phyloP scores from a whole-genome alignment of 2,329 filamentous ascomycete genomes.

The Curvularia verruculosa region DNA sequence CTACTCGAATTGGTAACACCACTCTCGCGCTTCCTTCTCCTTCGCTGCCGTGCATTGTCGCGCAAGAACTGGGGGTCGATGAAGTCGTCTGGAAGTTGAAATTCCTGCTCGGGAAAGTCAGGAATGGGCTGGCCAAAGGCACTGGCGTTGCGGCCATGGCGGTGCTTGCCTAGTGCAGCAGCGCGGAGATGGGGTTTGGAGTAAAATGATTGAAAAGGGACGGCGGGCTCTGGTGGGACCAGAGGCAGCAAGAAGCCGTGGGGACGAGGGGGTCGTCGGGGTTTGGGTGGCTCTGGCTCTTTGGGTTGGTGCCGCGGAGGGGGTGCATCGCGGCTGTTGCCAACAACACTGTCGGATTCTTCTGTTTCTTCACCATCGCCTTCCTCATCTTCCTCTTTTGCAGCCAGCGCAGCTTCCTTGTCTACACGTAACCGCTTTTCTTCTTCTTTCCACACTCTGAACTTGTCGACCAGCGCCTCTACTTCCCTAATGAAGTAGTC shows the following conservation, averaged over 20 bases:
- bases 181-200: slow-evolving; percentile 79
- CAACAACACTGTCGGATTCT: slow-evolving; percentile 39
- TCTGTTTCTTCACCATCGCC: slow-evolving; percentile 47
- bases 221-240: slow-evolving; percentile 48
- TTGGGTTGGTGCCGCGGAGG: slow-evolving; percentile 50
- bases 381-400: slow-evolving; percentile 54
- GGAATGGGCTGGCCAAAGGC: slow-evolving; percentile 86
- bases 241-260: slow-evolving; percentile 42
- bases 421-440: slow-evolving; percentile 83
- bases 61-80: slow-evolving; percentile 57
- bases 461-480: slow-evolving; percentile 82
- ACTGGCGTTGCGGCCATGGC: slow-evolving; percentile 71
- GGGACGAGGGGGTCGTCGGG: slow-evolving; percentile 40
- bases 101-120: slow-evolving; percentile 72
- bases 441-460: slow-evolving; percentile 83
- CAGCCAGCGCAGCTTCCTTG: slow-evolving; percentile 67
- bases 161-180: slow-evolving; percentile 73
- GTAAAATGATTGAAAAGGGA: slow-evolving; percentile 87
- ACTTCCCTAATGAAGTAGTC: slow-evolving; percentile 85
- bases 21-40: slow-evolving; percentile 64
- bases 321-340: slow-evolving; percentile 13
- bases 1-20: slow-evolving; percentile 8
- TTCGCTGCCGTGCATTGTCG: slow-evolving; percentile 66
- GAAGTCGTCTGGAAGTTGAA: slow-evolving; percentile 73
- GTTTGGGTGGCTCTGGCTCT: slow-evolving; percentile 45